Evolutionary conservation across 805 yeast species (phyloP).

Genomic region (Candida sithepensis): DNA sequence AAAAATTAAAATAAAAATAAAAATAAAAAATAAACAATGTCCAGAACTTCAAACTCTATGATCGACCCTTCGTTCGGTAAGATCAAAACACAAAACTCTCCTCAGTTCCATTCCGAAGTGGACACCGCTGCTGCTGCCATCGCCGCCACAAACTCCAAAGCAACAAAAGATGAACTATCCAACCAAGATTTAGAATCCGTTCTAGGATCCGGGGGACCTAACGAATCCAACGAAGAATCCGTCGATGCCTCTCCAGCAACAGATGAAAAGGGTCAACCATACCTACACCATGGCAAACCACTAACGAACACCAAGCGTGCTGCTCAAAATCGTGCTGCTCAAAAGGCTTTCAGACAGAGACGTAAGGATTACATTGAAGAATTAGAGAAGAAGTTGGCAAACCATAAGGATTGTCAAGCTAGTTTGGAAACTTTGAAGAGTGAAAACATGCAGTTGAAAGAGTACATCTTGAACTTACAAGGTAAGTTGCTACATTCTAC

Average conservation of each 20-base stretch:
- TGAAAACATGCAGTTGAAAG: conserved; percentile 70
- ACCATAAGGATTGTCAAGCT: conserved; percentile 58
- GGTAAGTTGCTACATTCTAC: conserved; percentile 47
- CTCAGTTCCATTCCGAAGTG: conserved; percentile 14
- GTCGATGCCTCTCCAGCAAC: conserved; percentile 11
- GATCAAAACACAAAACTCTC: conserved; percentile 3
- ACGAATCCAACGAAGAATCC: background rate
- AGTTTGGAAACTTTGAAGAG: conserved; percentile 62
- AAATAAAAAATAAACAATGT: background rate
- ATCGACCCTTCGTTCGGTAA: conserved; percentile 23
- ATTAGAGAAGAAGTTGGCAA: conserved; percentile 65
- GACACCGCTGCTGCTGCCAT: conserved; percentile 35
- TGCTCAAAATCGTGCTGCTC: conserved; percentile 88
- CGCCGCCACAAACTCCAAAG: conserved; percentile 13
- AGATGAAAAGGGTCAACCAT: conserved; percentile 16
- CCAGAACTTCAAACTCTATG: conserved; percentile 1
- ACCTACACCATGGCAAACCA: conserved; percentile 34
- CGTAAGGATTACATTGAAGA: conserved; percentile 80
- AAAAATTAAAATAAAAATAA: too few species aligned
- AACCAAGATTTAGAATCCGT: background rate
- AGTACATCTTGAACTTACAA: conserved; percentile 68
- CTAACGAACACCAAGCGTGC: conserved; percentile 76
- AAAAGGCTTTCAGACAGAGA: conserved; percentile 83
- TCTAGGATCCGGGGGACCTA: background rate
- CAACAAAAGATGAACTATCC: background rate